Percentiles rank a stretch among this genome's conserved stretches.
Conservation (phyloP, 169 alveolate genomes). For the Plasmodium berghei region DNA sequence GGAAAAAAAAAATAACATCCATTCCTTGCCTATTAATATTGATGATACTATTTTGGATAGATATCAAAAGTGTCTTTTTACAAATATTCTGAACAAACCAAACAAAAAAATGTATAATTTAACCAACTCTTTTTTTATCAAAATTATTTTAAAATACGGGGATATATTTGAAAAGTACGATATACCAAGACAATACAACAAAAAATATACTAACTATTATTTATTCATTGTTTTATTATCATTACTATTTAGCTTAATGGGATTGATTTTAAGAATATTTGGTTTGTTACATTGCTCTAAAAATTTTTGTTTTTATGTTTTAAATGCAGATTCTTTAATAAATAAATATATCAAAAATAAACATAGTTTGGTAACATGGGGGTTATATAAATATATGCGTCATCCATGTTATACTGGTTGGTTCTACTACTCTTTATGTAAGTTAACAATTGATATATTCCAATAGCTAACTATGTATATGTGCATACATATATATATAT, state of each 20-base stretch:
- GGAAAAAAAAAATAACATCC: not conserved
- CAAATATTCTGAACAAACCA: not conserved
- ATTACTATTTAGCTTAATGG: conserved; percentile 10
- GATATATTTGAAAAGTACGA: conserved; percentile 25
- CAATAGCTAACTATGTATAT: not conserved
- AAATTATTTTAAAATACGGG: conserved; percentile 23
- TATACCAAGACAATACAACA: not conserved
- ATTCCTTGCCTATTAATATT: not conserved
- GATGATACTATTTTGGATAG: not conserved
- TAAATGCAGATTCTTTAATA: conserved; percentile 3
- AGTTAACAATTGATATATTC: not conserved
- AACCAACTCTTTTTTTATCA: conserved; percentile 10
- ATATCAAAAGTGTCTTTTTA: not conserved
- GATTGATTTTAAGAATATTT: conserved; percentile 33
- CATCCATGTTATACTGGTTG: conserved; percentile 75
- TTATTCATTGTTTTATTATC: conserved; percentile 3
- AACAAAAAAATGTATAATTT: conserved; percentile 10
- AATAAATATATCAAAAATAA: conserved; percentile 18
- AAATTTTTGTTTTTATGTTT: conserved; percentile 52
- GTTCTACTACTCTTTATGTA: conserved; percentile 65
- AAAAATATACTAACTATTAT: conserved; percentile 18
- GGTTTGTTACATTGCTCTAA: conserved; percentile 30
- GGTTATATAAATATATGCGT: conserved; percentile 59
- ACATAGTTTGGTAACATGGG: conserved; percentile 32
- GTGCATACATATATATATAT: not conserved